Base-by-base conservation (phyloP, 805 yeast genomes). In the Scheffersomyces lignosus region DNA sequence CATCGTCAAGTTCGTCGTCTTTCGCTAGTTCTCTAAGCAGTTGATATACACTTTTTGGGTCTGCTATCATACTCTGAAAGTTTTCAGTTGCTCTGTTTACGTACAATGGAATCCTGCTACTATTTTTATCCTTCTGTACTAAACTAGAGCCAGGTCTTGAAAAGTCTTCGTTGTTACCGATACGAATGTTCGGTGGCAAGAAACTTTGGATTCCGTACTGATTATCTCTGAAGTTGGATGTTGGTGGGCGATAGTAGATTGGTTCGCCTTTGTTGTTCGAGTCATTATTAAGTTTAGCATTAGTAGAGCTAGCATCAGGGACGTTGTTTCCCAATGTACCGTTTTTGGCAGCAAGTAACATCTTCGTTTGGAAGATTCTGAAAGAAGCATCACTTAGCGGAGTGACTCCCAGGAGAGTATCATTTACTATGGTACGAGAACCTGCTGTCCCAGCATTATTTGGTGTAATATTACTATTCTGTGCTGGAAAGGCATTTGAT, bases 171-270 rank as follows among this genome's bases (percentile, higher is more conserved):
- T 16, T 13, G 18, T 15, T 29, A 9, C 33, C 30, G 8, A 27
- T 15, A 9, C 22, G 7, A 7, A 42, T 37, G 25, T 41, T 49
- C 4, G 61, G 63, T 4, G 65, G 64, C 25, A 61, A 43, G 29
- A 56, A 52, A 15, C 44, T 38, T 32, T 51, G 50, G 14, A 62
- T 47, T 8, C 65, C 65, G 27, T 52, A 55, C 16, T 51, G 54
- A 22, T 43, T 46, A 28, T 56, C 58, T 16, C 41, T 48, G 10
- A 38, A 42, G 15, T 55, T 52, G 2, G 62, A 47, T 2, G 58
- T 39, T 14, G 68, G 65, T 1, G 67, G 67, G 32, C 44, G 47
- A 34, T 62, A 63, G 41, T 62, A 64, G 12, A 61, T 51, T 2
- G 66, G 58, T 5, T 44, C 40, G 24, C 24, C 24, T 7, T 20